Base-by-base conservation (phyloP, 2,329 filamentous ascomycete species). In the Leptoxyphium fumago region DNA sequence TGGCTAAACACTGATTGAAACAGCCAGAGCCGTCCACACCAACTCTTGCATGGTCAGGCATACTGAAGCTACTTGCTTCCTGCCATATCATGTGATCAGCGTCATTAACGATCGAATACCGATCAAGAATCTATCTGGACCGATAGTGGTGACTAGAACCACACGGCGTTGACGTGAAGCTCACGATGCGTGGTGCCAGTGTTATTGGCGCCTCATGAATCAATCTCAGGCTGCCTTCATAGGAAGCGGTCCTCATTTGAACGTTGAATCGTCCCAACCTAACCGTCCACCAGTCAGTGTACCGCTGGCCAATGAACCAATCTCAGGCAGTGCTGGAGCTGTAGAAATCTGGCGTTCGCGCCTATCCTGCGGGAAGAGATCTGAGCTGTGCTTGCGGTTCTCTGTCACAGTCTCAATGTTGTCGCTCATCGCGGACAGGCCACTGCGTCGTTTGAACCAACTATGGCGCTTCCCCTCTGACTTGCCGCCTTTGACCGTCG, bases 361-460 rank as follows among this genome's bases (percentile, higher is more conserved):
- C 41, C 18, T 17, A 21, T 46, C 28, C 42, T 26, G 21, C 4
- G 21, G 21, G 7, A 26, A 26, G 21, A 26, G 21, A 26, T 26
- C 21, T 26, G 21, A 26, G 21, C 21, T 26, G 21, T 7, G 21
- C 4, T 26, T 26, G 7, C 7, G 3, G 18, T 55, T 50, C 45
- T 59, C 56, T 15, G 46, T 48, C 28, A 57, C 52, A 10, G 51
- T 46, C 38, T 52, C 54, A 29, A 60, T 48, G 18, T 53, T 52
- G 15, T 48, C 50, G 45, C 50, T 52, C 41, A 51, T 48, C 45
- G 44, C 45, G 49, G 59, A 60, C 46, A 61, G 50, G 32, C 53
- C 50, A 45, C 58, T 61, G 49, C 57, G 58, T 39, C 60, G 55
- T 48, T 51, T 55, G 55, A 63, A 63, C 60, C 60, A 62, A 45